Conservation (phyloP, 2,329 filamentous ascomycete genomes). For the Neofusicoccum sp. region DNA sequence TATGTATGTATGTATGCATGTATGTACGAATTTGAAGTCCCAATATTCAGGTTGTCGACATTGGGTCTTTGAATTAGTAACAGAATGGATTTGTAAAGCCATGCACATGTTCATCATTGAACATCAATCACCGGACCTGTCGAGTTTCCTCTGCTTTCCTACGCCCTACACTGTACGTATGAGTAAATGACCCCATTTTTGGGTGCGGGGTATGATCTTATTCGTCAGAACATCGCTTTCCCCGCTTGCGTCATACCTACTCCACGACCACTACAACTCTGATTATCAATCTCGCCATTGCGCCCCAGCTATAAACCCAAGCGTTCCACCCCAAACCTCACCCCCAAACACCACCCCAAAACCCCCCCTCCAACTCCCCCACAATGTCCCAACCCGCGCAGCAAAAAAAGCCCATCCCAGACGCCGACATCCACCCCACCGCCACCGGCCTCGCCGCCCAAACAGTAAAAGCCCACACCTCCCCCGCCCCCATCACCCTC, state of each 20-base stretch:
- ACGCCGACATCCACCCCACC: constrained; percentile 33
- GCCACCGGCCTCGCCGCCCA: constrained; percentile 33
- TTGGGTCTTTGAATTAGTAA: too few relatives aligned
- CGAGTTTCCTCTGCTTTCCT: neutral
- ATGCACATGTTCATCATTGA: too few relatives aligned
- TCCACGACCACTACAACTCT: neutral
- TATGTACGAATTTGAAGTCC: too few relatives aligned
- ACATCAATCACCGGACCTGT: too few relatives aligned
- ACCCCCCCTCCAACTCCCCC: too few relatives aligned
- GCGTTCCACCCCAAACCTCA: neutral
- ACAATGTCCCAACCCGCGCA: neutral
- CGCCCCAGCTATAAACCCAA: neutral
- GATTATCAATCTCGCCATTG: constrained; percentile 2
- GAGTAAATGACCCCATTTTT: too few relatives aligned
- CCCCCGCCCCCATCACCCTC: constrained; percentile 58
- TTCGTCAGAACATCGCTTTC: neutral
- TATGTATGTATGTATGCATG: too few relatives aligned
- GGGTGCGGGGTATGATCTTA: constrained; percentile 6
- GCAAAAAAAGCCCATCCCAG: constrained; percentile 10
- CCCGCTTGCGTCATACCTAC: constrained; percentile 8
- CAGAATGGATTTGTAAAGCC: too few relatives aligned
- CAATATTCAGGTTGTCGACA: too few relatives aligned
- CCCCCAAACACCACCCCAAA: neutral
- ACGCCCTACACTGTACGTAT: neutral
- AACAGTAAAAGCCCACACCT: constrained; percentile 34